A percentile compares a stretch with the other conserved stretches of the same genome.
Evolutionary conservation across 129 eudicot species (phyloP).

Genomic region (Erigeron canadensis): DNA sequence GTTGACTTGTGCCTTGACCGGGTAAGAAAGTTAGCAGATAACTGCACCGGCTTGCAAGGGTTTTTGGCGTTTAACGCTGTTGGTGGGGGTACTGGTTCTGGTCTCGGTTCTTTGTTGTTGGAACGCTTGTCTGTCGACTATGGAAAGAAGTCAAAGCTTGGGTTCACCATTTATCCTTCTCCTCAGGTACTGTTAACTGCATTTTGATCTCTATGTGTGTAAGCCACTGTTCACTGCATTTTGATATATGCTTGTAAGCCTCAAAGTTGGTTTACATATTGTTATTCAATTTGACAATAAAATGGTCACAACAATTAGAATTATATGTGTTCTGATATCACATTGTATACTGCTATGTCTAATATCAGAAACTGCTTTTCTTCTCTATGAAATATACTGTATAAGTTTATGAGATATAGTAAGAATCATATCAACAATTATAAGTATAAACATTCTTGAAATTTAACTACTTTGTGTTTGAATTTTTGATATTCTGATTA

Average conservation of each 20-base stretch:
- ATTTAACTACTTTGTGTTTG: not conserved
- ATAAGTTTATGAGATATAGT: not conserved
- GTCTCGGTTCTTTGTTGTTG: constrained; percentile 93
- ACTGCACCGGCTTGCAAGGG: constrained; percentile 98
- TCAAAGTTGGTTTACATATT: not conserved
- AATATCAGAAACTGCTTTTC: not conserved
- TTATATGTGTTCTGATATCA: not conserved
- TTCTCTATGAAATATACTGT: not conserved
- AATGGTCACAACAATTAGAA: not conserved
- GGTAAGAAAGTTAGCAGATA: constrained; percentile 93
- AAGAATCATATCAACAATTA: not conserved
- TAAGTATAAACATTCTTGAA: not conserved
- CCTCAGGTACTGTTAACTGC: constrained; percentile 61
- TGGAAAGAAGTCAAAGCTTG: constrained; percentile 98
- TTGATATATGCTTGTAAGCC: not conserved
- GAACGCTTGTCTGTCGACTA: constrained; percentile 98
- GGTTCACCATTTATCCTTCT: constrained; percentile 96
- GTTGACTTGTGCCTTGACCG: constrained; percentile 92
- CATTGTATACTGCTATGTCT: not conserved
- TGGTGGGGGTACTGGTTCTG: constrained; percentile 99
- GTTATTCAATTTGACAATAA: not conserved
- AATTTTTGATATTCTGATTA: not conserved
- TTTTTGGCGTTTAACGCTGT: constrained; percentile 93
- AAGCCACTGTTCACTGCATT: not conserved
- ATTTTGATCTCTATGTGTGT: not conserved